These are phyloP conservation scores for Tremella fuciformis DNA, from an alignment of 768 basidiomycete species.

Conservation along the genomic window DNA sequence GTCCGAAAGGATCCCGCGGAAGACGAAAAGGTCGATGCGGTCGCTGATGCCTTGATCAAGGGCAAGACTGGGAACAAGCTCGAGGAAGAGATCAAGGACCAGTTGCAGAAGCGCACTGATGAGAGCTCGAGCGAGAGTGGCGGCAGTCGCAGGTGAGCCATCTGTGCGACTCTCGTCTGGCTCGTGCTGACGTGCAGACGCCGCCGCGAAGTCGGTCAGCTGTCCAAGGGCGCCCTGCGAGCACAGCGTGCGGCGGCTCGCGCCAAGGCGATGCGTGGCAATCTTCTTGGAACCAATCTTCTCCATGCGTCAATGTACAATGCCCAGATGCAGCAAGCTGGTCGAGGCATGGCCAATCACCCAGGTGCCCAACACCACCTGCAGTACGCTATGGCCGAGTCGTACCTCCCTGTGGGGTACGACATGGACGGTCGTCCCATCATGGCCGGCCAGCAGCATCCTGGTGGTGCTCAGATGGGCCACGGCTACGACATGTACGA, in stretches of 20 bases:
- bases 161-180: neutral
- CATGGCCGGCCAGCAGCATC: slow-evolving; percentile 6
- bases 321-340: slow-evolving; percentile 18
- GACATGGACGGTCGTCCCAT: slow-evolving; percentile 29
- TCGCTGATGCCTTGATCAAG: slow-evolving; percentile 48
- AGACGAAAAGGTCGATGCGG: slow-evolving; percentile 52
- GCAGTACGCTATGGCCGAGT: slow-evolving; percentile 25
- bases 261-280: slow-evolving; percentile 46
- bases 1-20: slow-evolving; percentile 50
- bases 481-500: slow-evolving; percentile 12
- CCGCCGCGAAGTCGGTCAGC: slow-evolving; percentile 45
- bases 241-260: slow-evolving; percentile 45
- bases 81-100: slow-evolving; percentile 48
- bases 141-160: neutral
- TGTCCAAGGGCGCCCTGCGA: slow-evolving; percentile 50
- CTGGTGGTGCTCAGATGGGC: neutral
- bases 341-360: slow-evolving; percentile 11
- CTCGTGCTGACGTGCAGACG: slow-evolving; percentile 19
- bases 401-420: slow-evolving; percentile 32
- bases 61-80: slow-evolving; percentile 46
- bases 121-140: slow-evolving; percentile 1
- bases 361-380: slow-evolving; percentile 19
- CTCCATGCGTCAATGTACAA: slow-evolving; percentile 41
- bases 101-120: slow-evolving; percentile 26
- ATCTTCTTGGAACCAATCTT: slow-evolving; percentile 45